Conservation (phyloP, 208 protist genomes). For the Porcisia hertigi region DNA sequence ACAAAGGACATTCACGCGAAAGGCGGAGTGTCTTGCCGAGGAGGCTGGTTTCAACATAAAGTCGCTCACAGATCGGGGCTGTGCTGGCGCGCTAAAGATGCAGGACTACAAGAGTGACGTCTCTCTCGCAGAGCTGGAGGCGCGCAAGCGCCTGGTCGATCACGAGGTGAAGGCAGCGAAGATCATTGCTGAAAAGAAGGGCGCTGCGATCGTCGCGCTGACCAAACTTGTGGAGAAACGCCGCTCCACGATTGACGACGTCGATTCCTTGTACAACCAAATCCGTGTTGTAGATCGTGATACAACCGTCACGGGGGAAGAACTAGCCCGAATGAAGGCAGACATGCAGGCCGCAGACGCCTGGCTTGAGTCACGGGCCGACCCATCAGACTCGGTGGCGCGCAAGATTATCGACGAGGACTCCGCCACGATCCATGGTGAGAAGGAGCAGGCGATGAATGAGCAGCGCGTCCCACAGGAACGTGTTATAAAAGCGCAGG, state of each 20-base stretch:
- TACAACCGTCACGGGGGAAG: conserved; percentile 49
- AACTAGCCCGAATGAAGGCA: conserved; percentile 40
- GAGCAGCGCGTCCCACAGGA: conserved; percentile 72
- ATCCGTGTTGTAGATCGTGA: conserved; percentile 81
- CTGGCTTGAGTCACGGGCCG: conserved; percentile 46
- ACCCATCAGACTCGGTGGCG: conserved; percentile 37
- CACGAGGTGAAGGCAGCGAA: conserved; percentile 65
- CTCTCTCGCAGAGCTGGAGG: conserved; percentile 51
- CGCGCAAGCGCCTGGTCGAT: conserved; percentile 49
- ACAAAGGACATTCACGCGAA: conserved; percentile 18
- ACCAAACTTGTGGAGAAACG: conserved; percentile 49
- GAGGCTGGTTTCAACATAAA: conserved; percentile 46
- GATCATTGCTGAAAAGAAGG: conserved; percentile 64
- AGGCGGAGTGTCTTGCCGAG: conserved; percentile 34
- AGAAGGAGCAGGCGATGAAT: conserved; percentile 56
- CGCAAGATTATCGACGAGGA: conserved; percentile 64
- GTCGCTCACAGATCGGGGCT: conserved; percentile 18
- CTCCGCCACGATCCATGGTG: conserved; percentile 47
- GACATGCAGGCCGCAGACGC: conserved; percentile 58
- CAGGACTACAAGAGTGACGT: conserved; percentile 31
- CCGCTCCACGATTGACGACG: conserved; percentile 55
- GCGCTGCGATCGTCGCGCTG: conserved; percentile 51
- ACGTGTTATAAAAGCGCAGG: conserved; percentile 87
- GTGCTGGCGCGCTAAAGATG: conserved; percentile 20
- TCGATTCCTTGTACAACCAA: conserved; percentile 78